Evolutionary conservation across 495 filamentous ascomycete species (phyloP).

Genomic region (Aspergillus cavernicola): DNA sequence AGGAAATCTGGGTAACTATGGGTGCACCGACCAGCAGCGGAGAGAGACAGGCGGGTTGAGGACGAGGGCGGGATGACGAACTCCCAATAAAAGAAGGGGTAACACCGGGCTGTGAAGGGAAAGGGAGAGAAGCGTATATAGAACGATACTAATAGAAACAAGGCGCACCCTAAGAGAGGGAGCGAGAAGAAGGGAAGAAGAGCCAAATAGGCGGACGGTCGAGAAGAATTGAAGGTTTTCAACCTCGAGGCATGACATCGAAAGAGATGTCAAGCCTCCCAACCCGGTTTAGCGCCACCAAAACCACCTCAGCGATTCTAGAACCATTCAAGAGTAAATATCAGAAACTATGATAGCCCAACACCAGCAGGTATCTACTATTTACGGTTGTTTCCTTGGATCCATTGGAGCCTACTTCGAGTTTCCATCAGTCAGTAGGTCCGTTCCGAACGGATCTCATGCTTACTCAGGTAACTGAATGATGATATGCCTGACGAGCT

Average conservation of each 20-base stretch:
- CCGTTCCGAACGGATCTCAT: not conserved
- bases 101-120: slow-evolving; percentile 5
- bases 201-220: slow-evolving; percentile 5
- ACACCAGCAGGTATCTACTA: not conserved
- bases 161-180: slow-evolving; percentile 16
- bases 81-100: slow-evolving; percentile 11
- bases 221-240: slow-evolving; percentile 23
- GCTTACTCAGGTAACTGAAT: not conserved
- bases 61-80: slow-evolving; percentile 15
- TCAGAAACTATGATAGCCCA: too few relatives aligned
- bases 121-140: slow-evolving; percentile 2
- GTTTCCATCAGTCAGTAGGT: not conserved
- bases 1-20: slow-evolving; percentile 5
- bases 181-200: slow-evolving; percentile 7
- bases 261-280: slow-evolving; percentile 27
- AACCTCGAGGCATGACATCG: slow-evolving; percentile 27
- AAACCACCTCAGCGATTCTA: slow-evolving; percentile 26
- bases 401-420: not conserved
- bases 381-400: slow-evolving; percentile 1
- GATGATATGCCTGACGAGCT: too few relatives aligned
- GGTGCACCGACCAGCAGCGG: slow-evolving; percentile 23
- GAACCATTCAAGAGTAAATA: slow-evolving; percentile 12
- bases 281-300: slow-evolving; percentile 24
- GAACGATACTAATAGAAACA: slow-evolving; percentile 1
- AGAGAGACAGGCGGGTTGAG: slow-evolving; percentile 17